These are phyloP conservation scores for Euphorbia lathyris DNA, from an alignment of 345 rosid genomes.

Conservation along the genomic window DNA sequence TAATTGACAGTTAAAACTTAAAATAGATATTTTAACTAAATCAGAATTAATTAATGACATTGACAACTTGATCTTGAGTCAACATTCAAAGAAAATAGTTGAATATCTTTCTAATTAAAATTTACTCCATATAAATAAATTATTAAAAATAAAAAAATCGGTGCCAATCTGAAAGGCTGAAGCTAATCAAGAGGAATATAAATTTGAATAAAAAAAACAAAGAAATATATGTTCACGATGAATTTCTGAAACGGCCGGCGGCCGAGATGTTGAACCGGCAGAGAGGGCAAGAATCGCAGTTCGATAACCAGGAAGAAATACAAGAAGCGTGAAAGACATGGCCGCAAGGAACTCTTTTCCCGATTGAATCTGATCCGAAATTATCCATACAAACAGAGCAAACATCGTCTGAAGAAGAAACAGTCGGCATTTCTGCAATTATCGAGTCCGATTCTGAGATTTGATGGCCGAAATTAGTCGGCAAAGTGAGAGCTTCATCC, in stretches of 20 bases:
- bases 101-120: too few relatives aligned
- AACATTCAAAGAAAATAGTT: too few relatives aligned
- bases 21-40: too few relatives aligned
- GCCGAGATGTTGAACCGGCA: slow-evolving; percentile 28
- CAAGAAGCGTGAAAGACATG: slow-evolving; percentile 33
- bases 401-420: not conserved
- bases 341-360: slow-evolving; percentile 28
- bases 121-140: too few relatives aligned
- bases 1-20: too few relatives aligned
- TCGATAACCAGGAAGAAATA: slow-evolving; percentile 29
- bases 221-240: too few relatives aligned
- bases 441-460: not conserved
- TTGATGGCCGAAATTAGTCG: not conserved
- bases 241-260: not conserved
- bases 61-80: too few relatives aligned
- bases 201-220: too few relatives aligned
- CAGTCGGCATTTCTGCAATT: slow-evolving; percentile 16
- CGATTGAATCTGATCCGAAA: slow-evolving; percentile 7
- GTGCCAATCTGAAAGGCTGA: too few relatives aligned
- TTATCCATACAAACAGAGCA: slow-evolving; percentile 35
- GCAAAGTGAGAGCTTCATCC: slow-evolving; percentile 22
- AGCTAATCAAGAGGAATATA: too few relatives aligned
- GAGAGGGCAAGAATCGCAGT: slow-evolving; percentile 29
- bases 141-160: too few relatives aligned
- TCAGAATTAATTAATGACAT: too few relatives aligned